Percentiles rank a stretch among this genome's conserved stretches.
phyloP scores from a whole-genome alignment of 306 rosid species.

The Argentina anserina region DNA sequence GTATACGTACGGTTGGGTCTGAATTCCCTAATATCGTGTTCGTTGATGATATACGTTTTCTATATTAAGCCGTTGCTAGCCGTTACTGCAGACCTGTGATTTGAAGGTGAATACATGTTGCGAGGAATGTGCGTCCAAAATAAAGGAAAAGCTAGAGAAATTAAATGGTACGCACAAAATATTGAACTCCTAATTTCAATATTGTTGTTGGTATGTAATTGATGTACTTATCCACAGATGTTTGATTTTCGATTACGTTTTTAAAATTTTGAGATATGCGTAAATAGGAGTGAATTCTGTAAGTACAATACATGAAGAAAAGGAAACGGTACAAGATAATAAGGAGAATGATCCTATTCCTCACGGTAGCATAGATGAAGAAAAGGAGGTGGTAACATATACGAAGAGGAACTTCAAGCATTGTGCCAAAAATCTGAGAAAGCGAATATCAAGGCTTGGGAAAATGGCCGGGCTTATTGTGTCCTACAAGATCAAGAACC shows the following conservation, averaged over 20 bases:
- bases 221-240: too few relatives aligned
- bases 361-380: not conserved
- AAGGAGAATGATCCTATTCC: not conserved
- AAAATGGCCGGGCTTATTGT: not conserved
- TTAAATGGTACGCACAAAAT: not conserved
- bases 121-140: not conserved
- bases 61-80: too few relatives aligned
- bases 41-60: not conserved
- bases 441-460: not conserved
- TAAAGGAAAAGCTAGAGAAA: constrained; percentile 1
- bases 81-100: not conserved
- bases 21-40: not conserved
- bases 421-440: not conserved
- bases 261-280: not conserved
- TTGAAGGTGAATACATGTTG: constrained; percentile 7
- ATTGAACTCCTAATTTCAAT: not conserved
- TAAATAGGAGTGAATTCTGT: not conserved
- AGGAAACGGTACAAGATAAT: not conserved
- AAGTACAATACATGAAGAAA: not conserved
- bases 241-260: not conserved
- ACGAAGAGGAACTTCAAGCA: not conserved
- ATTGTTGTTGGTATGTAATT: not conserved
- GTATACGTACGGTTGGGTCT: too few relatives aligned
- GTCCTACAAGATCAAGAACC: not conserved
- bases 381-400: not conserved